A percentile compares a stretch with the other conserved stretches of the same genome.
These are phyloP conservation scores for Monosporascus sp. DNA, from an alignment of 2,329 filamentous ascomycete species.

Conservation along the genomic window DNA sequence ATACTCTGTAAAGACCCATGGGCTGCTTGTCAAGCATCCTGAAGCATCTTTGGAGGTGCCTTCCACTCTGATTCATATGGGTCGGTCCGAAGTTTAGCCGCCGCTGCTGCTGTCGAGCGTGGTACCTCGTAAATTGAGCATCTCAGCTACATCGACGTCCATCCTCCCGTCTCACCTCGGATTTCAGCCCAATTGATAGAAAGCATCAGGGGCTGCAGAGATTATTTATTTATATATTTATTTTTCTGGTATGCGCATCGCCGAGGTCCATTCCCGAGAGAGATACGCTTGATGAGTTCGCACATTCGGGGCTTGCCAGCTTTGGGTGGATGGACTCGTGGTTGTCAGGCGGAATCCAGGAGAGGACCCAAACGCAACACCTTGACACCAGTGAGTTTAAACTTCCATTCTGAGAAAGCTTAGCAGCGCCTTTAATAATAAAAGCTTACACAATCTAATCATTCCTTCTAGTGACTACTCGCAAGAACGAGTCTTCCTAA, in stretches of 20 bases:
- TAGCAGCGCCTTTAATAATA: too few relatives aligned
- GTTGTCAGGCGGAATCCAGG: too few relatives aligned
- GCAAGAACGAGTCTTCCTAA: too few relatives aligned
- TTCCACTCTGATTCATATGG: not conserved
- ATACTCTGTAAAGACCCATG: not conserved
- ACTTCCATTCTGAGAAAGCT: too few relatives aligned
- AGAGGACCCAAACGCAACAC: too few relatives aligned
- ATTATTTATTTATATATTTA: not conserved
- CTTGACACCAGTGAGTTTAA: too few relatives aligned
- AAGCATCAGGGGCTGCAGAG: not conserved
- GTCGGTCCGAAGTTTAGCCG: constrained; percentile 20
- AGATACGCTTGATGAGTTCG: not conserved
- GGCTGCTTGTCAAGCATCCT: not conserved
- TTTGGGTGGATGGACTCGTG: not conserved
- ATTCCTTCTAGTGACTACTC: too few relatives aligned
- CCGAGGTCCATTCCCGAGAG: not conserved
- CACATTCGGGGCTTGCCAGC: not conserved
- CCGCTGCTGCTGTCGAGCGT: constrained; percentile 1
- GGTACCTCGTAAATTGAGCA: not conserved
- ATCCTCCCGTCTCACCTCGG: not conserved
- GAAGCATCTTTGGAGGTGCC: not conserved
- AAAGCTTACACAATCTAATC: too few relatives aligned
- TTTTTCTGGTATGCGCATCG: not conserved
- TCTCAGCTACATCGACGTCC: not conserved
- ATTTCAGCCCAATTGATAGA: not conserved